Base-by-base conservation (phyloP, 176 grass and related monocot genomes). In the Eragrostis curvula region DNA sequence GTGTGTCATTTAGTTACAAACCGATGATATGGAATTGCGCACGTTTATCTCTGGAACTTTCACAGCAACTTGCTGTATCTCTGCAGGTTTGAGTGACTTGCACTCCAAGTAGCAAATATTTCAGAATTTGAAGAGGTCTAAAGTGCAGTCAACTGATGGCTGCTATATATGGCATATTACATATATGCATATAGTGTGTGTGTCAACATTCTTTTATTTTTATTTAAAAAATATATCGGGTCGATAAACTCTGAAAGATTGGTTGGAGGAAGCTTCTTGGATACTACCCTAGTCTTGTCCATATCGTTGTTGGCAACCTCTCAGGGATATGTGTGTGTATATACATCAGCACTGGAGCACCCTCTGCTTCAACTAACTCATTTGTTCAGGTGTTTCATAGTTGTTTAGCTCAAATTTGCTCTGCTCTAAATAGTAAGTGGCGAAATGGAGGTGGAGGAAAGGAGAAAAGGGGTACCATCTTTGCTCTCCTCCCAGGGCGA, bases 401-500 rank as follows among this genome's bases (percentile, higher is more conserved):
- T 55, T 83, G 23, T 59, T 58, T 17, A 51, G 52, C 68, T 68
- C 40, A 69, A 69, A 24, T 44, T 88, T 48, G 18, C 5, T 17
- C 51, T 80, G 17, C 13, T 69, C 61, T 18, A 52, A 76, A 63
- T 53, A 55, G 12, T 55, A 63, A 89, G 48, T 15, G 68, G 9
- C 17, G 72, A 17, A 57, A 84, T 83, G 82, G 84, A 91, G 17
- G 25, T 51, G 52, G 65, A 83, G 75, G 95, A 90, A 82, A 89
- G 82, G 61, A 94, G 75, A 71, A 97, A 80, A 87, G 95, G 90
- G 52, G 32, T 97, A 41, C 89, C 88, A 52, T 87, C 80, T 28
- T 41, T 97, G 29, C 70, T 92, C 9, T 89, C 87, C 74, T 83
- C 87, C 1, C 84, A 83, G 24, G 89, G 83, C 68, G 92, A 97